Conservation (phyloP, 345 rosid species). For the Raphanus raphanistrum region DNA sequence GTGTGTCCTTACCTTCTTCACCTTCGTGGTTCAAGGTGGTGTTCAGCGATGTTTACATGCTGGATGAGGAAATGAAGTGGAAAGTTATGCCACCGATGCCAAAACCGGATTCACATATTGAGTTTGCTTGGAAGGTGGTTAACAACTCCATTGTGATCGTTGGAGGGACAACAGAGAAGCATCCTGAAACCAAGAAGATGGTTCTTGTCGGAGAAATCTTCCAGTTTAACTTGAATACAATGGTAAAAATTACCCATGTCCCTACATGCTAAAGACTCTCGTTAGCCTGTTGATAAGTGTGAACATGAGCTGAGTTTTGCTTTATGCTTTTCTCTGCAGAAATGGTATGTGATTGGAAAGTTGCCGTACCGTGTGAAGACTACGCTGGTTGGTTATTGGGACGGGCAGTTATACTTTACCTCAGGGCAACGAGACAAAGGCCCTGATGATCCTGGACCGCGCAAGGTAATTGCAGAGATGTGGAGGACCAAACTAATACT, state of each 20-base stretch:
- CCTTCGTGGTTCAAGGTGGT: not conserved
- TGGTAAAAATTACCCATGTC: conserved; percentile 43
- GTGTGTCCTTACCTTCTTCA: not conserved
- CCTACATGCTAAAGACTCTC: not conserved
- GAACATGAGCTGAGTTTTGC: not conserved
- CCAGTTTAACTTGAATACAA: conserved; percentile 69
- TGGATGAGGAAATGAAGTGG: conserved; percentile 92
- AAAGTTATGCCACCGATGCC: conserved; percentile 76
- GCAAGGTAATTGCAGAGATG: conserved; percentile 80
- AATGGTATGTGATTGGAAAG: conserved; percentile 85
- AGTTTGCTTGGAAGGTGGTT: conserved; percentile 92
- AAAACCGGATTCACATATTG: conserved; percentile 92
- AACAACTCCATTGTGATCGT: conserved; percentile 78
- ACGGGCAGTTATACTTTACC: conserved; percentile 84
- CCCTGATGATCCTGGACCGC: conserved; percentile 75
- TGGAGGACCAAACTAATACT: conserved; percentile 87
- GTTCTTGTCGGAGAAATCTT: conserved; percentile 83
- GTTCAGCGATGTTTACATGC: conserved; percentile 78
- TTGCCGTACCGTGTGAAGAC: conserved; percentile 65
- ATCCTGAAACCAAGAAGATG: conserved; percentile 89
- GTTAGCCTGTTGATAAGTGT: not conserved
- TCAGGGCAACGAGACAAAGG: conserved; percentile 98
- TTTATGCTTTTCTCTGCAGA: conserved; percentile 42
- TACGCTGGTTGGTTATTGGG: conserved; percentile 33
- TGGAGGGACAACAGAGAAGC: conserved; percentile 97